Evolutionary conservation across 192 early-diverging fungal species (phyloP), one percentile per base, ranked within the genome.

Genomic region (Dimargaris verticillata): DNA sequence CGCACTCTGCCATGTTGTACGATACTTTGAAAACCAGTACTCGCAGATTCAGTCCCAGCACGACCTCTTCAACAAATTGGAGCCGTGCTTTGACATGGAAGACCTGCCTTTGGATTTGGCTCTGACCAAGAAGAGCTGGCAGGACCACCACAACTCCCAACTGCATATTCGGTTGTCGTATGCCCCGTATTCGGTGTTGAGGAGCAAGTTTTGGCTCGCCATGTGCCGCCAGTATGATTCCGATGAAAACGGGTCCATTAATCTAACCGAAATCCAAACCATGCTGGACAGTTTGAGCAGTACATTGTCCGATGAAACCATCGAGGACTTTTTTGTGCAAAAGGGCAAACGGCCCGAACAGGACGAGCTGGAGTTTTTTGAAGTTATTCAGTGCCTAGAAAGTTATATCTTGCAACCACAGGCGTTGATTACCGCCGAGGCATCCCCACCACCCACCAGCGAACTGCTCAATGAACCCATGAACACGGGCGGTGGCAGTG

Each of bases 221-320:
- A 68, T 88, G 15, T 71, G 79, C 41, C 76, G 75, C 15, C 60
- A 70, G 0, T 89, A 85, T 62, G 80, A 84, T 54, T 68, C 65
- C 0, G 83, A 86, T 44, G 79, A 75, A 22, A 84, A 72, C 44
- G 78, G 76, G 28, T 63, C 66, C n/a, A 68, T 88, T 53, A 82
- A 79, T 63, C 65, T 70, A 20, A 61, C 83, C 3, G 77, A 80
- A 46, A 65, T 91, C 14, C 77, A 78, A 53, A 75, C 86, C 25
- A 80, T 91, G 80, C 71, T 91, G 10, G 84, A 85, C 54, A 72
- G 72, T 33, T 63, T 91, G 9, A 83, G 83, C 14, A 83, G 80
- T 28, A 86, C 78, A 1, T 70, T 88, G 20, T 75, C 80, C 0
- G 77, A 81, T 41, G 72, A 79, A 46, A 82, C 84, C 0, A 73